Evolutionary conservation across 2,329 filamentous ascomycete species (phyloP).

Genomic region (Periconia sp.): DNA sequence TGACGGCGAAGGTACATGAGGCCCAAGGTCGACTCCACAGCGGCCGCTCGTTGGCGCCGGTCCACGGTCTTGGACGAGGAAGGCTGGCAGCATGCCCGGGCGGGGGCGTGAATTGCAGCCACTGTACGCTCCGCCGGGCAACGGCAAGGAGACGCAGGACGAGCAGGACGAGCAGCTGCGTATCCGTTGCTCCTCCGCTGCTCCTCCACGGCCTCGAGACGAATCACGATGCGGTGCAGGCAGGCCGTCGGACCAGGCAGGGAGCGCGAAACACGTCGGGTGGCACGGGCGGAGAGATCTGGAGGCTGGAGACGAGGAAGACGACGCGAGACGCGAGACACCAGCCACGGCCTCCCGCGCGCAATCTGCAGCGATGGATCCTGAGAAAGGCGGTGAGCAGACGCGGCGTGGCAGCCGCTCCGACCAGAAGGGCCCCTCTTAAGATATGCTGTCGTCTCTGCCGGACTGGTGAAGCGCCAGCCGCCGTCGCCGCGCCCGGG

Average conservation of each 20-base stretch:
- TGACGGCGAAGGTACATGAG: slow-evolving; percentile 29
- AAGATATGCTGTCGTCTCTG: neutral
- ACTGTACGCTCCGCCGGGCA: neutral
- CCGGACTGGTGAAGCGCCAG: neutral
- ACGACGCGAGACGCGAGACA: slow-evolving; percentile 7
- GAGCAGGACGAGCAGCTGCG: slow-evolving; percentile 6
- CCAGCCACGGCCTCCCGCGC: slow-evolving; percentile 32
- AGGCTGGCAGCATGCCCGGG: slow-evolving; percentile 15
- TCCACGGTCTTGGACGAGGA: slow-evolving; percentile 31
- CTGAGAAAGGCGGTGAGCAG: slow-evolving; percentile 35
- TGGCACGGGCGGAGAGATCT: slow-evolving; percentile 20
- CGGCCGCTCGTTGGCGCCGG: slow-evolving; percentile 38
- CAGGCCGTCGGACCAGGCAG: no score
- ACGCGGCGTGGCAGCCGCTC: slow-evolving; percentile 22
- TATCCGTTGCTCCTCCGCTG: neutral
- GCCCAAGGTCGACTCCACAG: slow-evolving; percentile 28
- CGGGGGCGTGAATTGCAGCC: slow-evolving; percentile 9
- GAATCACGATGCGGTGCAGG: no score
- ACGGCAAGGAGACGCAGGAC: neutral
- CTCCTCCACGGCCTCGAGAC: no score
- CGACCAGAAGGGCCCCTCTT: slow-evolving; percentile 22
- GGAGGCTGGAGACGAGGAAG: slow-evolving; percentile 21
- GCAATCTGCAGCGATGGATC: slow-evolving; percentile 25
- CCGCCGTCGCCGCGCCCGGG: slow-evolving; percentile 8
- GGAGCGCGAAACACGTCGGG: neutral